Percentiles rank a stretch among this genome's conserved stretches.
phyloP scores from a whole-genome alignment of 768 basidiomycete species.

The Hortiboletus flavorubellus region DNA sequence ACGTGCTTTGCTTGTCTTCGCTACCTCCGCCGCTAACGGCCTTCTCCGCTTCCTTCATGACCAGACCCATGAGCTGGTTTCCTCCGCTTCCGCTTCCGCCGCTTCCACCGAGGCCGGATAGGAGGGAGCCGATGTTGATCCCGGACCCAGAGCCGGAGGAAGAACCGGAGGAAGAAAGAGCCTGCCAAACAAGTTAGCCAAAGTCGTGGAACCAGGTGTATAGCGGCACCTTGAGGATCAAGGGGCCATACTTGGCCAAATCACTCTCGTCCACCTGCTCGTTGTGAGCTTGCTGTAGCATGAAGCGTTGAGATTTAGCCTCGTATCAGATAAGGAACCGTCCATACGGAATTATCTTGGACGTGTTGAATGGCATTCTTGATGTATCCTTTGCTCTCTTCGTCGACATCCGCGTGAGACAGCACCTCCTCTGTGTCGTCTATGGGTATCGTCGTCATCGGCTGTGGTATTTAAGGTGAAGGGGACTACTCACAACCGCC shows the following conservation, averaged over 20 bases:
- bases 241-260: conserved; percentile 19
- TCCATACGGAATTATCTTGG: conserved; percentile 17
- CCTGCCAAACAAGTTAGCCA: conserved; percentile 15
- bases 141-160: conserved; percentile 37
- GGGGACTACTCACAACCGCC: conserved; percentile 22
- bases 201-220: neutral
- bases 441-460: conserved; percentile 24
- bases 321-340: neutral
- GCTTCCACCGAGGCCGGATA: conserved; percentile 37
- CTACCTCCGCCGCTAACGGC: conserved; percentile 66
- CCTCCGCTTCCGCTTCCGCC: conserved; percentile 47
- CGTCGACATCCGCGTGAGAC: conserved; percentile 39
- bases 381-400: conserved; percentile 8
- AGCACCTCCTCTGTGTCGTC: conserved; percentile 66
- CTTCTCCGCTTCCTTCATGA: conserved; percentile 79
- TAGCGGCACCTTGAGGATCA: conserved; percentile 16
- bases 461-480: conserved; percentile 6
- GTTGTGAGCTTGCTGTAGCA: conserved; percentile 12
- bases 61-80: conserved; percentile 75
- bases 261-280: conserved; percentile 10
- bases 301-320: neutral
- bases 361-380: conserved; percentile 22
- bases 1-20: conserved; percentile 71
- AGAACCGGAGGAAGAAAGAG: conserved; percentile 7
- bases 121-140: conserved; percentile 22